Evolutionary conservation across 1,139 yeast species (phyloP), one percentile per base, ranked within the genome.

Genomic region (Debaryomyces sp.): DNA sequence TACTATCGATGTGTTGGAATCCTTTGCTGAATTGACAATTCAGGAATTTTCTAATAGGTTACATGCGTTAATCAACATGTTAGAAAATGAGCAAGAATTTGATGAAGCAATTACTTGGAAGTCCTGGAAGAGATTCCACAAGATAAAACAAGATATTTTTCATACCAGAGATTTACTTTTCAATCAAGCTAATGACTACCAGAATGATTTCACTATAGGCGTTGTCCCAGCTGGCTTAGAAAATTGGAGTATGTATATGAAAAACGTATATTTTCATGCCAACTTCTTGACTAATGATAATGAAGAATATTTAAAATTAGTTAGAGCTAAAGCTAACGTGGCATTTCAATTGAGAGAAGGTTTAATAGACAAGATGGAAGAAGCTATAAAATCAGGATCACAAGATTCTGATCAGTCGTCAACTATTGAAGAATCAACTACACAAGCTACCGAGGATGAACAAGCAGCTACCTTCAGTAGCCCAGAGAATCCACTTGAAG

Each of bases 301-400:
- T 49, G 87, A 85, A 27, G 86, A 85, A 53, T 87, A 84, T 62
- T 70, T 89, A 56, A 82, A 84, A 50, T 79, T 89, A 45, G 74
- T 87, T 50, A 78, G 97, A 60, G 92, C 96, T 12, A 81, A 85
- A 63, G 96, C 96, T 17, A 92, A 91, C 61, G 69, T 88, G 40
- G 86, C 87, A 15, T 87, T 88, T 65, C 97, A 90, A 68, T 71
- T 74, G 51, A 81, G 95, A 56, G 92, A 87, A 63, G 75, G 68
- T 13, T 56, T 65, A 47, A 58, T 55, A 15, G 38, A 44, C 6
- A 50, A 46, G 26, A 45, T 61, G 23, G 48, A 53, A 34, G 38
- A 36, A 5, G 12, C 46, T 17, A 10, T 13, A 12, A 9, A 23
- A 21, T 7, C 36, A 13, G 29, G 15, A 12, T 4, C 36, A 13